Evolutionary conservation across 2,329 filamentous ascomycete genomes (phyloP), one percentile per base, ranked within the genome.

Genomic region (Exophiala oligosperma): DNA sequence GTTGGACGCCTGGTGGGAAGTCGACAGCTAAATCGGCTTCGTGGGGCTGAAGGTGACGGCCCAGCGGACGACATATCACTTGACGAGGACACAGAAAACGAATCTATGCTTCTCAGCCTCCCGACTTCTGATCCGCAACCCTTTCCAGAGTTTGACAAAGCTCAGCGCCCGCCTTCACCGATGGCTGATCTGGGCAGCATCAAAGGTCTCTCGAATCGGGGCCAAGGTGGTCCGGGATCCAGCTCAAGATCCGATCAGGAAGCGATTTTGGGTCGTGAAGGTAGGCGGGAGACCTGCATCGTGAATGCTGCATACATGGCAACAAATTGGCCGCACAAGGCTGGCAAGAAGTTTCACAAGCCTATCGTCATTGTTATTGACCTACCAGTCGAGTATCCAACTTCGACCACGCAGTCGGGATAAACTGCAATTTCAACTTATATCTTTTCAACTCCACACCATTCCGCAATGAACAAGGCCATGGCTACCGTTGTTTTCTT

Each of bases 321-420:
- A 44, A 85, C 80, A 23, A 86, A 82, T 60, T 87, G 84, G 73
- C 87, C 87, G 50, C 85, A 88, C 62, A 67, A 57, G 32, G 77
- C 74, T 1, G 84, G 84, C 14, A 89, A 86, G 71, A 79, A 74
- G 61, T 85, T 89, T 73, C 86, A 92, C 72, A 90, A 92, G 70
- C 87, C 91, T 21, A 88, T 95, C 64, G 87, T 95, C n/a, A 85
- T 96, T 11, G 90, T 96, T 70, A 69, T 95, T 29, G 85, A 92
- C 64, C 75, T 94, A 60, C 87, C 87, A 0, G 76, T 86, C 21
- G 32, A 35, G 32, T 35, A 35, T 35, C 9, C 8, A 48, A 48
- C 46, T 8, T 14, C 23, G 9, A 48, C 46, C 46, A 26, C 23
- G 6, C 9, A 38, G 26, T 40, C 32, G 8, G 28, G 3, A 21